These are phyloP conservation scores for Taphrina flavorubra DNA, from an alignment of 1,139 yeast species.

Conservation along the genomic window DNA sequence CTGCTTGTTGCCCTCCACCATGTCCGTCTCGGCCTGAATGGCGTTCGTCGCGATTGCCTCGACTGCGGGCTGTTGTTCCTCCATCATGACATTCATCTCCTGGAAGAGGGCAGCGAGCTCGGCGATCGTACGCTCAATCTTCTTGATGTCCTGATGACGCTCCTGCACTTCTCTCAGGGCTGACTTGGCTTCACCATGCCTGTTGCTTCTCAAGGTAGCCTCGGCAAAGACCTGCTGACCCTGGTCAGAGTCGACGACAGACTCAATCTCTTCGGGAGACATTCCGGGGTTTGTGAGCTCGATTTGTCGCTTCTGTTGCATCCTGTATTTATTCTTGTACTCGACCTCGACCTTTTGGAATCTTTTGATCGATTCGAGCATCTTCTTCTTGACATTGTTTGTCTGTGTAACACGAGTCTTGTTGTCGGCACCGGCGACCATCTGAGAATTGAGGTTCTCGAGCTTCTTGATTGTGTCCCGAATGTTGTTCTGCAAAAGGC, in stretches of 20 bases:
- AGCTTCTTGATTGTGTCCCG: constrained; percentile 77
- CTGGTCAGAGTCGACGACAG: constrained; percentile 82
- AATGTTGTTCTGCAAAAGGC: constrained; percentile 74
- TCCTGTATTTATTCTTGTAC: constrained; percentile 81
- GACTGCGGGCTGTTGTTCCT: constrained; percentile 91
- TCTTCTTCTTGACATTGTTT: constrained; percentile 83
- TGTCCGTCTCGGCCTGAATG: constrained; percentile 81
- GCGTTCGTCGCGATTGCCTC: constrained; percentile 84
- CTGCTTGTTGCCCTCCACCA: constrained; percentile 94
- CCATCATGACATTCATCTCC: constrained; percentile 95
- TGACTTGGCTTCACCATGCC: constrained; percentile 96
- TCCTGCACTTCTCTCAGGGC: constrained; percentile 95
- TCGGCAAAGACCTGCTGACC: constrained; percentile 93
- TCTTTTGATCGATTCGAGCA: constrained; percentile 82
- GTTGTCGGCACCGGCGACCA: constrained; percentile 56
- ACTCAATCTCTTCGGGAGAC: constrained; percentile 77
- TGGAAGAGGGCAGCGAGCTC: constrained; percentile 92
- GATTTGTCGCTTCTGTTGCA: constrained; percentile 91
- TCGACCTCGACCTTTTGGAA: constrained; percentile 86
- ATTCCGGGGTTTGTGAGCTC: constrained; percentile 93
- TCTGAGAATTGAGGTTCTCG: constrained; percentile 67
- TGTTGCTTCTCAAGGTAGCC: constrained; percentile 86
- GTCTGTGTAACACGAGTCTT: constrained; percentile 87
- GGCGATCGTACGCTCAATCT: constrained; percentile 93
- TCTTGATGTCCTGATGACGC: constrained; percentile 92